Base-by-base conservation (phyloP, 139 green algal genomes). In the Nannochloris sp. region DNA sequence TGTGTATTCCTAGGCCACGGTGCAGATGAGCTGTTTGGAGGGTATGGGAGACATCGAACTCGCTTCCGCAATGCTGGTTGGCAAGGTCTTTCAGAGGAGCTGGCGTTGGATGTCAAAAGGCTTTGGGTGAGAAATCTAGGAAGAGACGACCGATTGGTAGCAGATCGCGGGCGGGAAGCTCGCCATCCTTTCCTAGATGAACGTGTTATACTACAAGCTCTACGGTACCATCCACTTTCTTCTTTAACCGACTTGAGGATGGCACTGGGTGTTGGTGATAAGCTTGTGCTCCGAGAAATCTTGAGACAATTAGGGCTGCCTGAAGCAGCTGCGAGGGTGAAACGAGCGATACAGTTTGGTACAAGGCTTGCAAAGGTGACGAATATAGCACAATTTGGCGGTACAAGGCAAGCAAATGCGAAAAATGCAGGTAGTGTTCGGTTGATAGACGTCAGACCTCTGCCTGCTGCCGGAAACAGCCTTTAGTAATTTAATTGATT, bases 271-370 rank as follows among this genome's bases (percentile, higher is more conserved):
- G 48, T 56, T 13, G 91, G 90, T 4, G 91, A 97, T 79, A 97
- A 97, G 79, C 63, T 46, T n/a, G 29, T 95, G n/a, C 72, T 97
- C 53, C 74, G 92, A 1, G 47, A 73, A 6, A 74, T 72, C 3
- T 67, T 95, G 53, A 32, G 51, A 8, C 29, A 23, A 37, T 70
- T 90, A 34, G 89, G 90, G 0, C 73, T 96, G 44, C 74, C 70
- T 0, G 30, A 65, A 3, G 82, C 88, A 10, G 82, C 92, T 2
- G 59, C 7, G 3, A 72, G 88, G 0, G 72, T 80, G 3, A 97
- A 97, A 77, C 79, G 92, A 0, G 91, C 91, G 14, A 96, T 97
- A 42, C 91, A 97, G 75, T 97, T 97, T 70, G 91, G 91, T 19
- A 91, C 35, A 14, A 72, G 87, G n/a, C 85, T 97, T 15, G 82